Percentiles rank a stretch among this genome's conserved stretches.
Conservation (phyloP, 345 rosid genomes). For the Rhizophora apiculata region DNA sequence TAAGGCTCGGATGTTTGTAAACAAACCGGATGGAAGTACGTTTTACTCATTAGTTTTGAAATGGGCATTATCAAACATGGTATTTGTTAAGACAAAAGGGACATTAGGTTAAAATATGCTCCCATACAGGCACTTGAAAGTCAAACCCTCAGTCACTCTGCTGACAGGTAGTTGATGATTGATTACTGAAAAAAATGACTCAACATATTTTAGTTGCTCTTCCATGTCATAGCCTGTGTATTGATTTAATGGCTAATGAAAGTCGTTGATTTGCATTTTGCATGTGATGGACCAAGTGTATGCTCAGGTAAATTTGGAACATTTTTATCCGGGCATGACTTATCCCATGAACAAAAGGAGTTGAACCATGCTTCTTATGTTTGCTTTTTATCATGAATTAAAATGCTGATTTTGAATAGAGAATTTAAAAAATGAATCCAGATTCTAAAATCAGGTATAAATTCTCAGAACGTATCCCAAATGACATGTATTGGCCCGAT, state of each 20-base stretch:
- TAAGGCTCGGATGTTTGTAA: slow-evolving; percentile 88
- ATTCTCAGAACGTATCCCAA: no score
- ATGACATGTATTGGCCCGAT: no score
- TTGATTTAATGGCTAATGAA: no score
- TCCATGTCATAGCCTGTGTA: no score
- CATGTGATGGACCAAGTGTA: neutral
- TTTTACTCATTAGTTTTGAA: slow-evolving; percentile 4
- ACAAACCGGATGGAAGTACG: slow-evolving; percentile 96
- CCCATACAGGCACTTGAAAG: neutral
- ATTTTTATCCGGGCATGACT: neutral
- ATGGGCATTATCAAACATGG: no score
- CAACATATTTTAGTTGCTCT: neutral
- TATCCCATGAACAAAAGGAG: neutral
- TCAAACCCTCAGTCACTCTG: neutral
- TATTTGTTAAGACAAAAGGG: neutral
- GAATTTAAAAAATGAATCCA: no score
- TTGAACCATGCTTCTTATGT: no score
- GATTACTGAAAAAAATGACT: neutral
- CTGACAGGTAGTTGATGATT: neutral
- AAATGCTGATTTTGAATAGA: no score
- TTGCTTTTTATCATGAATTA: no score
- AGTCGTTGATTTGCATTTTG: neutral
- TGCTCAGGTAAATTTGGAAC: neutral
- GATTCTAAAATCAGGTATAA: no score
- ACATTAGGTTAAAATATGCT: neutral